Evolutionary conservation across 2,329 filamentous ascomycete genomes (phyloP), one percentile per base, ranked within the genome.

Genomic region (Cladosporium sp.): DNA sequence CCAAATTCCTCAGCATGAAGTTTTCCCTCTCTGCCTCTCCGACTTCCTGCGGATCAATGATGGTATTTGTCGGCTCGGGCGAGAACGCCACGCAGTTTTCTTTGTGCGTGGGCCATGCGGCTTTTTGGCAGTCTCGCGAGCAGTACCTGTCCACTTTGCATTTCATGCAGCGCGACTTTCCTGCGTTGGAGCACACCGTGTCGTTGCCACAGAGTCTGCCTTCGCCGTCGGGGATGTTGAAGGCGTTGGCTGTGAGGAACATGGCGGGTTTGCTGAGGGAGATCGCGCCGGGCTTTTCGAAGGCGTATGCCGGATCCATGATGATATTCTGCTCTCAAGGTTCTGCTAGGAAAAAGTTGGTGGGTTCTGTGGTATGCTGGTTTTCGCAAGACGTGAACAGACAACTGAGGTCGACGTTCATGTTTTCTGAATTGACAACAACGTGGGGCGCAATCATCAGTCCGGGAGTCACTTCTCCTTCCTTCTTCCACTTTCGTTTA

Each of bases 21-120:
- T 15, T 20, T 30, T 46, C 43, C 29, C 43, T 46, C 13, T 46
- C 43, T 16, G 38, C 38, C 6, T 46, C 43, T 5, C 38, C 43
- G 7, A 38, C 43, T 25, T 46, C 32, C 13, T 27, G 32, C 27
- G 43, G 43, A 18, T 46, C 43, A 15, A 46, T 30, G 33, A 46
- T 46, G 19, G 43, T 38, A 32, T 46, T 46, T 32, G 43, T 46
- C 5, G 43, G 43, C 15, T 38, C 43, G 20, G 19, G 15, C 4
- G 43, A 46, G 20, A 46, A 46, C 2, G 32, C 32, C 7, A 16
- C 33, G 49, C 65, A 67, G 12, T 55, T 46, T 38, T 63, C 65
- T 53, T 69, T 68, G 60, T 70, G 65, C 1, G 19, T 39, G 39
- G 65, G 65, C 60, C 60, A 67, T 43, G 65, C 57, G 11, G 58